Conservation (phyloP, 306 rosid species). For the Glycine tomentella region DNA sequence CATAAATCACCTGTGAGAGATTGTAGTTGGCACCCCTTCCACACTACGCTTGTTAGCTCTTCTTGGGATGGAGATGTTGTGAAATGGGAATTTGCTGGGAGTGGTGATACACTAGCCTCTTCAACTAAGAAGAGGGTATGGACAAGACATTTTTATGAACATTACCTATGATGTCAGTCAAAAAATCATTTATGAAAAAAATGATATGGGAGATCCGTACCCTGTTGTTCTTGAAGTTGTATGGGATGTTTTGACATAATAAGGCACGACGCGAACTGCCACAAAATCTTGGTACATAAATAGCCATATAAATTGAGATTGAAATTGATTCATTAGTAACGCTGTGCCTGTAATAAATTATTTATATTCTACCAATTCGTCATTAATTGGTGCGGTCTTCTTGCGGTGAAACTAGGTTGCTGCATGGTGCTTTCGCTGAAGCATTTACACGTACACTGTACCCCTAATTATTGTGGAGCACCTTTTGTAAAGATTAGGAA, state of each 20-base stretch:
- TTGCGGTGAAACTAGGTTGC: constrained; percentile 21
- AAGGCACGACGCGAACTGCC: constrained; percentile 15
- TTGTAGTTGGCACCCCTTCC: constrained; percentile 95
- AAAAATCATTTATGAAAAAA: constrained; percentile 19
- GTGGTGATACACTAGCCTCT: constrained; percentile 53
- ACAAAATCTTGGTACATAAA: constrained; percentile 52
- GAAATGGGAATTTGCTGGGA: constrained; percentile 81
- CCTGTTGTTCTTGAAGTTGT: constrained; percentile 19
- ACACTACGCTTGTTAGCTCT: constrained; percentile 84
- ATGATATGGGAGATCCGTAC: constrained; percentile 20
- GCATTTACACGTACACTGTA: constrained; percentile 23
- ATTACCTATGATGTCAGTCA: constrained; percentile 20
- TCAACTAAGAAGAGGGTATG: constrained; percentile 47
- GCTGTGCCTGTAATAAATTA: not conserved
- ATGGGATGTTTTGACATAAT: constrained; percentile 31
- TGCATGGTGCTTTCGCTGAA: constrained; percentile 19
- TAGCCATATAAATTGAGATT: constrained; percentile 32
- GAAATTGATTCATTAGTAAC: constrained; percentile 22
- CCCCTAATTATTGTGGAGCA: constrained; percentile 14
- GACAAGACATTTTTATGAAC: constrained; percentile 52
- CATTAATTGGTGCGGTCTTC: constrained; percentile 24
- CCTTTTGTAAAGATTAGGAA: constrained; percentile 31
- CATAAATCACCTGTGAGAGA: constrained; percentile 92
- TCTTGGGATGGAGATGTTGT: constrained; percentile 94
- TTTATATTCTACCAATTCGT: not conserved